Base-by-base conservation (phyloP, 129 eudicot species). In the Flaveria sonorensis region DNA sequence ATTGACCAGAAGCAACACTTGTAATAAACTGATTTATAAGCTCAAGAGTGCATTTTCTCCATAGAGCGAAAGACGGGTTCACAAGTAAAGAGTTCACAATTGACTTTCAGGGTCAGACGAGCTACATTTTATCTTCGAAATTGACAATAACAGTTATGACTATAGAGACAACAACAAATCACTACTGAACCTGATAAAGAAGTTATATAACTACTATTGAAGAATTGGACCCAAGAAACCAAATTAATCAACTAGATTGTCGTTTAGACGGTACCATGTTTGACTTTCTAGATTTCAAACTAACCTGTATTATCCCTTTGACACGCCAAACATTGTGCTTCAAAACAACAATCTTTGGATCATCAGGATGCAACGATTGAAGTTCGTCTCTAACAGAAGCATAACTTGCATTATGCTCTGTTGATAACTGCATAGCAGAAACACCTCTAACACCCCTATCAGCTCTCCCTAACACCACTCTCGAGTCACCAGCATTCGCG, bases 241-340 rank as follows among this genome's bases (percentile, higher is more conserved):
- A 39, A 39, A 65, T 23, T 32, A 7, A 43, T 28, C 15, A 47
- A 59, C 19, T 21, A 28, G 15, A 55, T 24, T 21, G 28, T 18
- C 39, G 43, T 52, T 70, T 20, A 9, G 51, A 53, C 28, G 18
- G 6, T 68, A 68, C 56, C 47, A 57, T 11, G 68, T 23, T 77
- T 77, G 70, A 43, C 60, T 68, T 26, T 45, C 52, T 23, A 11
- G n/a, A 50, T 56, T 57, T 13, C 46, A 74, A 56, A 20, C 68
- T 79, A 28, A 93, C 97, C 98, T 93, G 98, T 78, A 93, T 93
- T 71, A 93, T 72, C 47, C 98, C 98, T 87, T 93, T 93, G 28
- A 93, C 98, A 19, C 98, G 98, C 98, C 98, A 93, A 84, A 88
- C 93, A 40, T 89, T 87, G 77, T 87, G 98, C 78, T 89, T 93